Base-by-base conservation (phyloP, 208 protist species). In the Wallacemonas rigidus region DNA sequence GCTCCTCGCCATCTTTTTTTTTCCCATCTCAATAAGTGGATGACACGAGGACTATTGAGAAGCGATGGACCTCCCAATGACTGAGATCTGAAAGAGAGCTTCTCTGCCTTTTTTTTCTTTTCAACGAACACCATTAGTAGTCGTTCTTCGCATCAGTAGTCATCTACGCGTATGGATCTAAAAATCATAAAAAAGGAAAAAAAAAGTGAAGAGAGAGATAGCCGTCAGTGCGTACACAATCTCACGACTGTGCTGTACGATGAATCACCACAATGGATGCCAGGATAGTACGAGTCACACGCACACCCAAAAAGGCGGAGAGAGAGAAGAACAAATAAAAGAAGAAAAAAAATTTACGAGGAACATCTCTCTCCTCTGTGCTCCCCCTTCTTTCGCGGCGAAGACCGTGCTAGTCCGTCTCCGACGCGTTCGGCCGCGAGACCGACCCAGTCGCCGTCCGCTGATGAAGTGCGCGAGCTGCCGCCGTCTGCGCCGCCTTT, bases 241-340 rank as follows among this genome's bases (percentile, higher is more conserved):
- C 43, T 26, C 26, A 26, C 26, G 26, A 26, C 26, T 26, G 26
- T 26, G 26, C 26, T 26, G 26, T 26, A 26, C 26, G 26, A 26
- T 26, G 26, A 26, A 26, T 26, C 26, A 26, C 26, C 26, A 26
- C 26, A 26, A 26, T 26, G 26, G 26, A 26, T 26, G 26, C 26
- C 26, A 26, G 26, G 26, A 26, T 26, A 26, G 26, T 26, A 26
- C 26, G 26, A 74, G 11, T 48, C 50, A 74, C 47, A 75, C 40
- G 36, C 3, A 61, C 38, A 56, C 50, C 40, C 71, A 71, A 7
- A 69, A 78, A 77, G 45, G 60, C 67, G 64, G 67, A 26, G 38
- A 72, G 0, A 47, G 35, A 60, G 2, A 62, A 43, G 26, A 26
- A 68, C 26, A 50, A 71, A 54, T 51, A 72, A 69, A 77, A 67